Percentiles rank a stretch among this genome's conserved stretches.
phyloP scores from a whole-genome alignment of 2,329 filamentous ascomycete genomes.

The Calonectria henricotiae region DNA sequence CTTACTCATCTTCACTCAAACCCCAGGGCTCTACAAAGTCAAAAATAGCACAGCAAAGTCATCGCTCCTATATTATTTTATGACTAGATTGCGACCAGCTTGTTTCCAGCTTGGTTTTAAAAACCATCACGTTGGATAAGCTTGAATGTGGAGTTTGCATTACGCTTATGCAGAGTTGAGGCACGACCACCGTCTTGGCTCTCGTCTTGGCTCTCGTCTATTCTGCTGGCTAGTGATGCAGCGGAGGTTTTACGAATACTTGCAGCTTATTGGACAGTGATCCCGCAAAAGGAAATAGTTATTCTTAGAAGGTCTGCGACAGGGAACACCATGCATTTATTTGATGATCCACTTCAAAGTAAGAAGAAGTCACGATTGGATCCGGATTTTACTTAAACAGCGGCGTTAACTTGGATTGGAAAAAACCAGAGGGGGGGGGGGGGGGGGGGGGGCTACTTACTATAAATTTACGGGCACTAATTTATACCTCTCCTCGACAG shows the following conservation, averaged over 20 bases:
- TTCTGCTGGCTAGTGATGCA: neutral
- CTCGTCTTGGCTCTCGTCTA: neutral
- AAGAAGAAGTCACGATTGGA: constrained; percentile 7
- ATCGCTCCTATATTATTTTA: too few species aligned
- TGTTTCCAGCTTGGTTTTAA: too few species aligned
- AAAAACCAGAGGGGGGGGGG: neutral
- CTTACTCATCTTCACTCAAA: too few species aligned
- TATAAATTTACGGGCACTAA: too few species aligned
- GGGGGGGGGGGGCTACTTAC: too few species aligned
- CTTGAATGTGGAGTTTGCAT: neutral
- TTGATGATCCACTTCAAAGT: neutral
- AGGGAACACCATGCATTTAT: neutral
- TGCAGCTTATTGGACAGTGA: neutral
- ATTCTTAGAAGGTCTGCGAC: neutral
- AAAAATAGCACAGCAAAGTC: too few species aligned
- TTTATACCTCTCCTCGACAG: too few species aligned
- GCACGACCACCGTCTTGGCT: neutral
- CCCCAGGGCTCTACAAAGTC: too few species aligned
- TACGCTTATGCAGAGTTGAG: neutral
- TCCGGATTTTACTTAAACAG: neutral
- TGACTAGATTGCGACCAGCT: neutral
- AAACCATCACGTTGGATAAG: neutral
- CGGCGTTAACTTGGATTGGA: neutral
- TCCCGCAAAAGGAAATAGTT: constrained; percentile 6
- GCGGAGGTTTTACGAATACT: neutral